Evolutionary conservation across 202 grass and related monocot genomes (phyloP).

Genomic region (Musa balbisiana): DNA sequence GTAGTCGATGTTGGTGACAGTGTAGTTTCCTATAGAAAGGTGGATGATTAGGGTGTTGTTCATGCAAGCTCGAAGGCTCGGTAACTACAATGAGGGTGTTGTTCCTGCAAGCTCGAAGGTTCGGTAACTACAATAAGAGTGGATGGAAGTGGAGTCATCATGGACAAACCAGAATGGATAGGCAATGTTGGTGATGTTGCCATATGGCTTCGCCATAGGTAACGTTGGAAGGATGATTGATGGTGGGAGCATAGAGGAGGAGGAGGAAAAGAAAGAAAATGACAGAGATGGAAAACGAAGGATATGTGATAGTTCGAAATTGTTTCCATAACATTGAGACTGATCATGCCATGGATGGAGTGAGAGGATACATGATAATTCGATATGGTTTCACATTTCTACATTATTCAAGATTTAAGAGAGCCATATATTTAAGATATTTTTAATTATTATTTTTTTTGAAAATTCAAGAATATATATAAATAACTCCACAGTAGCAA

Average conservation of each 20-base stretch:
- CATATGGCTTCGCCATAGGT: neutral
- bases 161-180: slow-evolving; percentile 30
- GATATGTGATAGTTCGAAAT: neutral
- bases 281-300: too few species aligned
- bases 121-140: slow-evolving; percentile 32
- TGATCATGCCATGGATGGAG: neutral
- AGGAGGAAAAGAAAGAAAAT: neutral
- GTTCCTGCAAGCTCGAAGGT: slow-evolving; percentile 32
- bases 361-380: too few species aligned
- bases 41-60: slow-evolving; percentile 15
- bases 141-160: neutral
- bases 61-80: slow-evolving; percentile 30
- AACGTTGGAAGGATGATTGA: too few species aligned
- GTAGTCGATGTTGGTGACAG: slow-evolving; percentile 26
- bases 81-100: slow-evolving; percentile 31
- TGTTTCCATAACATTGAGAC: too few species aligned
- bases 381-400: too few species aligned
- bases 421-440: too few species aligned
- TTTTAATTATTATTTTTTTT: too few species aligned
- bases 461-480: too few species aligned
- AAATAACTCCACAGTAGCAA: too few species aligned
- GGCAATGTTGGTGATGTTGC: neutral
- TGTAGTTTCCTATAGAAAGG: slow-evolving; percentile 20
- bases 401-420: too few species aligned
- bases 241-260: too few species aligned